These are phyloP conservation scores for Speleostelium caveatum DNA, from an alignment of 78 protist genomes.

Conservation along the genomic window DNA sequence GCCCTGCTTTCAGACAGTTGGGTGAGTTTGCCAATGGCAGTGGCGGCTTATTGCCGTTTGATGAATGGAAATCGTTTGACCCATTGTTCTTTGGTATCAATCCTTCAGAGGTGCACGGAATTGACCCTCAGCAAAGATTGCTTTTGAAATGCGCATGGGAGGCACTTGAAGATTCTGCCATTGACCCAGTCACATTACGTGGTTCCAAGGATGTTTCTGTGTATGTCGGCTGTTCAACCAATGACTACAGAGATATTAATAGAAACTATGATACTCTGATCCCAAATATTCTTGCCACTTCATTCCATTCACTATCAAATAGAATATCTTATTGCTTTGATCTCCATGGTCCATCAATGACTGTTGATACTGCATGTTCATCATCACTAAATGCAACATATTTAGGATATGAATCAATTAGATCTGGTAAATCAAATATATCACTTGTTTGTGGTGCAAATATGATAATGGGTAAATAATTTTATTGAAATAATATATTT, in stretches of 20 bases:
- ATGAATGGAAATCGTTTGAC: conserved; percentile 66
- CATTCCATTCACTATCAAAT: too few species aligned
- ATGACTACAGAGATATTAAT: conserved; percentile 10
- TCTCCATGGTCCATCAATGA: conserved; percentile 42
- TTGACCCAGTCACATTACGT: conserved; percentile 35
- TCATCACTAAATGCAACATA: conserved; percentile 78
- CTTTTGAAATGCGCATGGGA: conserved; percentile 46
- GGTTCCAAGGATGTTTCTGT: conserved; percentile 39
- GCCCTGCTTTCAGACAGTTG: not conserved
- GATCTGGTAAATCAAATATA: conserved; percentile 34
- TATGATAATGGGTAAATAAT: conserved; percentile 29
- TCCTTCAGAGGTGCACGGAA: conserved; percentile 54
- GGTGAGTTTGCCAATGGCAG: conserved; percentile 8
- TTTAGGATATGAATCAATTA: conserved; percentile 55
- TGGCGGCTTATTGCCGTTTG: conserved; percentile 41
- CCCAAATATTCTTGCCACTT: conserved; percentile 47
- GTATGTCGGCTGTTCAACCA: conserved; percentile 31
- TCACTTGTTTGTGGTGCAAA: conserved; percentile 86
- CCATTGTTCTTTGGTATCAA: conserved; percentile 47
- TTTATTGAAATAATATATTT: too few species aligned
- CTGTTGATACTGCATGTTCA: conserved; percentile 93
- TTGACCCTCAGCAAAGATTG: conserved; percentile 89
- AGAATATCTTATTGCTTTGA: conserved; percentile 20
- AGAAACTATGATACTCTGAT: not conserved
- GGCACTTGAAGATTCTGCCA: conserved; percentile 49